Conservation (phyloP, 495 filamentous ascomycete genomes). For the Daldinia childiae region DNA sequence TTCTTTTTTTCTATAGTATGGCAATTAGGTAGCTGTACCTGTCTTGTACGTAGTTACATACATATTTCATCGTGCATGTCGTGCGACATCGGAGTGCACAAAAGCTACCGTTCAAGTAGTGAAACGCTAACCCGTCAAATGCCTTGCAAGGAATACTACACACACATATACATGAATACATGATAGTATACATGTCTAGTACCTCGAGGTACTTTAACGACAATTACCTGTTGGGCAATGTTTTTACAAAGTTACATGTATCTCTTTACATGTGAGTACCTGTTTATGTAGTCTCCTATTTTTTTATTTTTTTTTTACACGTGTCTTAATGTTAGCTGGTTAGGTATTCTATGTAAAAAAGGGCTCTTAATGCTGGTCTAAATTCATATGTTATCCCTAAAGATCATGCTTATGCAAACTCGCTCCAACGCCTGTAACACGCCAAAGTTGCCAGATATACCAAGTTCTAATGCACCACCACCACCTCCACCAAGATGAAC, state of each 20-base stretch:
- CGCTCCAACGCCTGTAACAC: slow-evolving; percentile 7
- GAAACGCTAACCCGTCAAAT: slow-evolving; percentile 19
- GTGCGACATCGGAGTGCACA: slow-evolving; percentile 45
- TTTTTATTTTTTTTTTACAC: no score
- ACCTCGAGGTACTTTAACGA: slow-evolving; percentile 3
- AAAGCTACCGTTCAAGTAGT: neutral
- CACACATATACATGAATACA: neutral
- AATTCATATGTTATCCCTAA: neutral
- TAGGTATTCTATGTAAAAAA: no score
- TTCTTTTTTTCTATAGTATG: no score
- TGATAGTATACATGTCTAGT: slow-evolving; percentile 19
- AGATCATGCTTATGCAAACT: neutral
- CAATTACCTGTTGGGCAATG: no score
- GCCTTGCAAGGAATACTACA: slow-evolving; percentile 2
- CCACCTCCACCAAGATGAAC: neutral
- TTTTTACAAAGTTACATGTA: no score
- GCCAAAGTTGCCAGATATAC: neutral
- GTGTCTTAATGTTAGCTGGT: no score
- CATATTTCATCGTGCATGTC: neutral
- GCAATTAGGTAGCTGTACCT: neutral
- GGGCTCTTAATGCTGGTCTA: neutral
- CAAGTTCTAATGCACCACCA: slow-evolving; percentile 7
- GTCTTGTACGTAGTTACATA: neutral
- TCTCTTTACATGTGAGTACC: no score
- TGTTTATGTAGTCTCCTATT: no score